These are phyloP conservation scores for Corylus heterophylla DNA, from an alignment of 306 rosid species.

Conservation along the genomic window DNA sequence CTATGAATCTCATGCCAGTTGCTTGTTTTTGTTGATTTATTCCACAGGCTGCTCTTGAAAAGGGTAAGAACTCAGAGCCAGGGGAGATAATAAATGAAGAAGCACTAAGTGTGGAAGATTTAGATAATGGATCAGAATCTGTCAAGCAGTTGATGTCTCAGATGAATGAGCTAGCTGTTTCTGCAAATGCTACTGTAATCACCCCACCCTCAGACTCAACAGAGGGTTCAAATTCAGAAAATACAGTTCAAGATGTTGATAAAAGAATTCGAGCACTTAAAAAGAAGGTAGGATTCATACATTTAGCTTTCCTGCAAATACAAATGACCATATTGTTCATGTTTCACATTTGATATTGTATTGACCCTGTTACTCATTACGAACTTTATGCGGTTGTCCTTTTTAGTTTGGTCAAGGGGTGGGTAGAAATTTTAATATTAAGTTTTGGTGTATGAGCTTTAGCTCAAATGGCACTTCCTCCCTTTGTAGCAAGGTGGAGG, in stretches of 20 bases:
- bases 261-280: conserved; percentile 78
- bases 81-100: conserved; percentile 41
- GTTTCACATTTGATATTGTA: background rate
- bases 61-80: conserved; percentile 50
- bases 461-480: no score
- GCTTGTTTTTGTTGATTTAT: conserved; percentile 13
- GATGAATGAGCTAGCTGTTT: conserved; percentile 63
- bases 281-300: conserved; percentile 61
- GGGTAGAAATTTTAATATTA: background rate
- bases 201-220: conserved; percentile 45
- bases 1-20: conserved; percentile 3
- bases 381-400: background rate
- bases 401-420: background rate
- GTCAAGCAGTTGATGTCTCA: conserved; percentile 52
- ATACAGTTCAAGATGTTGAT: conserved; percentile 59
- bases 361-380: background rate
- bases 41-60: conserved; percentile 75
- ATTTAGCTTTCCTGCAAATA: background rate
- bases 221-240: conserved; percentile 44
- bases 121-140: conserved; percentile 33
- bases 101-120: conserved; percentile 11
- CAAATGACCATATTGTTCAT: background rate
- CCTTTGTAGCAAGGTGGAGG: no score
- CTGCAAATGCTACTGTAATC: conserved; percentile 42
- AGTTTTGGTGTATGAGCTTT: no score